A percentile compares a stretch with the other conserved stretches of the same genome.
phyloP scores from a whole-genome alignment of 768 basidiomycete genomes.

The Kwoniella dejecticola region DNA sequence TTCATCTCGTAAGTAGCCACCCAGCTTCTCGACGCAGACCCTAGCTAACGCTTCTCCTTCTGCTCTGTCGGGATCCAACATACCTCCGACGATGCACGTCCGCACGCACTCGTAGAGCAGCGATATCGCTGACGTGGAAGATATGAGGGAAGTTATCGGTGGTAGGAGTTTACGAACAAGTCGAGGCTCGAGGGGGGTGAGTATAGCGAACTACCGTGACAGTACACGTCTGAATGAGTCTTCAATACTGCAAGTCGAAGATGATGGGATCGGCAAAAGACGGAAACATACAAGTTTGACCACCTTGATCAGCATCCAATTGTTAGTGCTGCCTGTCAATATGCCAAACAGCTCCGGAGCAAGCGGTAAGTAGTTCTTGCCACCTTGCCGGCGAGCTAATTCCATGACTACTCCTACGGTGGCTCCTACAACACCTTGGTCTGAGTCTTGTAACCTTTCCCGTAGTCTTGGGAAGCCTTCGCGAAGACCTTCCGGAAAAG shows the following conservation, averaged over 20 bases:
- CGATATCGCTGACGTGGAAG: constrained; percentile 92
- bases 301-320: constrained; percentile 99
- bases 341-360: constrained; percentile 93
- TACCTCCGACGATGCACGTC: constrained; percentile 95
- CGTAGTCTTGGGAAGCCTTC: constrained; percentile 70
- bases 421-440: constrained; percentile 84
- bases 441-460: constrained; percentile 59
- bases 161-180: constrained; percentile 91
- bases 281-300: constrained; percentile 82
- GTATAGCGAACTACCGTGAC: constrained; percentile 74
- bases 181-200: constrained; percentile 89
- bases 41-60: constrained; percentile 77
- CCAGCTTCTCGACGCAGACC: constrained; percentile 89
- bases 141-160: constrained; percentile 92
- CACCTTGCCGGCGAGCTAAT: constrained; percentile 71
- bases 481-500: constrained; percentile 76
- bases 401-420: constrained; percentile 94
- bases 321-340: constrained; percentile 89
- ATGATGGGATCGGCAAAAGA: too few species aligned
- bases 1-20: constrained; percentile 82
- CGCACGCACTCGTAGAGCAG: constrained; percentile 97
- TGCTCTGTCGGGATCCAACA: constrained; percentile 67
- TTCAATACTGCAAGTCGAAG: too few species aligned
- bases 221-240: too few species aligned
- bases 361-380: constrained; percentile 76